Percentiles rank a stretch among this genome's conserved stretches.
Conservation (phyloP, 1,284 basidiomycete species). For the Ganoderma sinense region DNA sequence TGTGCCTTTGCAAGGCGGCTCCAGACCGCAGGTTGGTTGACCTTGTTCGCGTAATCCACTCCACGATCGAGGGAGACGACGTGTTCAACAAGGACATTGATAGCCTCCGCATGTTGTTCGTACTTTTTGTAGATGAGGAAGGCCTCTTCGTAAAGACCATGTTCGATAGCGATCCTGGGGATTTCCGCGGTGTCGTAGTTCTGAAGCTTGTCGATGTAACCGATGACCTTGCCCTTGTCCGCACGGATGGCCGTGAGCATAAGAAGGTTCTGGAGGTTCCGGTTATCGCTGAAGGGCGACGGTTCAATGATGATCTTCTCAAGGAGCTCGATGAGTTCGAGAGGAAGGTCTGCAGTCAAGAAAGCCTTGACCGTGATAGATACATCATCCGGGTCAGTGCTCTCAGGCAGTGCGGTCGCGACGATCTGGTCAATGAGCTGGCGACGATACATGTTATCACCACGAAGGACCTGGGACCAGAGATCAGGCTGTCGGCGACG, state of each 20-base stretch:
- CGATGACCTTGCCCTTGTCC: constrained; percentile 98
- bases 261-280: constrained; percentile 93
- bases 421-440: constrained; percentile 97
- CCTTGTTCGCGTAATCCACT: constrained; percentile 95
- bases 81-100: constrained; percentile 98
- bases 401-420: constrained; percentile 95
- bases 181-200: constrained; percentile 97
- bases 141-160: constrained; percentile 96
- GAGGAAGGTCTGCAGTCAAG: constrained; percentile 95
- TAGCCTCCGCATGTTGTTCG: constrained; percentile 92
- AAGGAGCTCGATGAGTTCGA: constrained; percentile 96
- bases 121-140: constrained; percentile 97
- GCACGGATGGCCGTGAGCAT: constrained; percentile 97
- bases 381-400: constrained; percentile 98
- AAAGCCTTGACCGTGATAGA: constrained; percentile 99
- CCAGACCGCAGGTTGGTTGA: constrained; percentile 98
- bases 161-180: constrained; percentile 96
- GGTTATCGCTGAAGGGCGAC: constrained; percentile 98
- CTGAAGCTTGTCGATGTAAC: constrained; percentile 97
- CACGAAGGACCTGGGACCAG: constrained; percentile 94
- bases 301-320: constrained; percentile 99
- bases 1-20: constrained; percentile 98
- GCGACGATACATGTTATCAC: constrained; percentile 93
- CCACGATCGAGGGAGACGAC: constrained; percentile 98
- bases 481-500: constrained; percentile 96